Conservation (phyloP, 805 yeast genomes). For the Yamadazyma akitaensis region DNA sequence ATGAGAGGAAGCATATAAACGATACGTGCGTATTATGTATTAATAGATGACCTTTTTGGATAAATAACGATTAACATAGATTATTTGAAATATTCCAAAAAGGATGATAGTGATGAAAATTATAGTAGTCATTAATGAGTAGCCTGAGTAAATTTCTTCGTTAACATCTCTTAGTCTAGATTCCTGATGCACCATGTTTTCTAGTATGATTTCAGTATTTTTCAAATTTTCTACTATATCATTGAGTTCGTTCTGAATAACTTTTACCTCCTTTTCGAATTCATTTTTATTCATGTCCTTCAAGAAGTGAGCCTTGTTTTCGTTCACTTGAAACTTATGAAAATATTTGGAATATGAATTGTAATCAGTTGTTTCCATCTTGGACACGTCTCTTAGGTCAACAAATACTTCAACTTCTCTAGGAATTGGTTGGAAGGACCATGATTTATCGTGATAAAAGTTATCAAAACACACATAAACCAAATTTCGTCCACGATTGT, state of each 20-base stretch:
- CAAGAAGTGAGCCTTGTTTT: conserved; percentile 11
- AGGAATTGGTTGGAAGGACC: conserved; percentile 35
- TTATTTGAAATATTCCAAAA: conserved; percentile 30
- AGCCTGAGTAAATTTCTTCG: conserved; percentile 34
- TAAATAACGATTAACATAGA: conserved; percentile 26
- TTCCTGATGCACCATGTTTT: conserved; percentile 32
- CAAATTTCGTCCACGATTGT: conserved; percentile 23
- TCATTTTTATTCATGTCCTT: conserved; percentile 23
- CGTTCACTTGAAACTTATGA: conserved; percentile 14
- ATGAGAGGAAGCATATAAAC: conserved; percentile 56
- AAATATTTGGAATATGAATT: conserved; percentile 34
- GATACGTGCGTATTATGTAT: conserved; percentile 1
- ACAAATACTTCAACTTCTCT: conserved; percentile 34
- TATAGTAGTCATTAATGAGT: conserved; percentile 27
- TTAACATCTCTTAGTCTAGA: conserved; percentile 33
- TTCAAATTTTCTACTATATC: conserved; percentile 29
- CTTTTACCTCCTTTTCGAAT: conserved; percentile 28
- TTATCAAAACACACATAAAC: conserved; percentile 43
- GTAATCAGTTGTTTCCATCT: conserved; percentile 35
- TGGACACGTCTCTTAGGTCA: conserved; percentile 32
- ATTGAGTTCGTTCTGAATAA: conserved; percentile 29
- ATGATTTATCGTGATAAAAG: conserved; percentile 37
- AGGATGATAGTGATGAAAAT: conserved; percentile 24
- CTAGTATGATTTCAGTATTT: conserved; percentile 25
- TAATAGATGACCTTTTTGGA: conserved; percentile 2